Conservation (phyloP, 2,329 filamentous ascomycete genomes). For the Salinomyces thailandicus region DNA sequence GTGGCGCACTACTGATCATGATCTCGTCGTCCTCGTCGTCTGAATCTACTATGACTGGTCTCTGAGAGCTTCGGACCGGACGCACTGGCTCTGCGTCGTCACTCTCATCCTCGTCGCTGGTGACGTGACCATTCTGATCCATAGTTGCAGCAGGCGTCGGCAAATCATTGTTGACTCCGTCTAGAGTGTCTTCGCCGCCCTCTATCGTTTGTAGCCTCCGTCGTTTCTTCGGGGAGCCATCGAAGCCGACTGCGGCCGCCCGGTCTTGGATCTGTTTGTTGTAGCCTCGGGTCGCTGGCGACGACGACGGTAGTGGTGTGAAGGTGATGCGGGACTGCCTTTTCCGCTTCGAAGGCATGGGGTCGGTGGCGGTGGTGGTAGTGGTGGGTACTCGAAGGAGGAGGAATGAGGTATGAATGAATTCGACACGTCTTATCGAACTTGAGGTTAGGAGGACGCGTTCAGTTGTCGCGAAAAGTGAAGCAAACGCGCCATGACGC, state of each 20-base stretch:
- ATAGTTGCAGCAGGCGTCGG: slow-evolving; percentile 17
- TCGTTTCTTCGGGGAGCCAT: slow-evolving; percentile 18
- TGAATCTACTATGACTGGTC: slow-evolving; percentile 6
- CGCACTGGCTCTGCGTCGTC: slow-evolving; percentile 13
- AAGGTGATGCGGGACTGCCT: slow-evolving; percentile 36
- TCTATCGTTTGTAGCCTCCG: slow-evolving; percentile 12
- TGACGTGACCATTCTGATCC: slow-evolving; percentile 10
- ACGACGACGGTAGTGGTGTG: slow-evolving; percentile 32
- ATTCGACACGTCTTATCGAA: too few species aligned
- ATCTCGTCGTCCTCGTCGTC: slow-evolving; percentile 12
- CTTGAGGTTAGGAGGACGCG: too few species aligned
- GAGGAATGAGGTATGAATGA: too few species aligned
- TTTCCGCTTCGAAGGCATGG: slow-evolving; percentile 13
- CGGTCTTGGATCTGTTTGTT: slow-evolving; percentile 24
- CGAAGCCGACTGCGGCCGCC: slow-evolving; percentile 26
- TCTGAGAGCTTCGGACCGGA: slow-evolving; percentile 6
- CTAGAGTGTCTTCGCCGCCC: neutral
- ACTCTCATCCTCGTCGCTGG: slow-evolving; percentile 10
- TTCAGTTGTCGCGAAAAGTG: too few species aligned
- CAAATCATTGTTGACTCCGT: slow-evolving; percentile 9
- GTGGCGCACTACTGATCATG: too few species aligned
- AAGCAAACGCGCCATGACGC: too few species aligned
- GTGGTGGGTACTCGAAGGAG: too few species aligned
- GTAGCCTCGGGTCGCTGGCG: slow-evolving; percentile 26
- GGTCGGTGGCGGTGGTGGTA: too few species aligned